Percentiles rank a stretch among this genome's conserved stretches.
These are phyloP conservation scores for Ophiostoma ips DNA, from an alignment of 2,329 filamentous ascomycete species.

Conservation along the genomic window DNA sequence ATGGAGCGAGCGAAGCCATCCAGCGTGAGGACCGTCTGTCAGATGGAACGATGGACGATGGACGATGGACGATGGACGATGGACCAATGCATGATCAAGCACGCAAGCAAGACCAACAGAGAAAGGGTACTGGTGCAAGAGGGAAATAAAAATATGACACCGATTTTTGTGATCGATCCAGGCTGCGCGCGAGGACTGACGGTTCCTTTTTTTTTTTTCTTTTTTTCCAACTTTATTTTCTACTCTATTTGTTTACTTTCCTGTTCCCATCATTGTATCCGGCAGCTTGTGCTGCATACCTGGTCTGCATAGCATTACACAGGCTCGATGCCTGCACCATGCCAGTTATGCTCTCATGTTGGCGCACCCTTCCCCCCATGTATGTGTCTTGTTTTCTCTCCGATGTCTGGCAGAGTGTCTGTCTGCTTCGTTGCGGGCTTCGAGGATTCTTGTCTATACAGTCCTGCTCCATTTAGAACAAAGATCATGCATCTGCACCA, in stretches of 20 bases:
- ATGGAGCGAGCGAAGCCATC: not conserved
- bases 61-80: no score
- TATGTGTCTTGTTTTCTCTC: slow-evolving; percentile 1
- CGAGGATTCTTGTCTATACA: not conserved
- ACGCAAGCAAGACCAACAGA: not conserved
- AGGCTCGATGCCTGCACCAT: not conserved
- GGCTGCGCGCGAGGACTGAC: not conserved
- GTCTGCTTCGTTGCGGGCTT: not conserved
- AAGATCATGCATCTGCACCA: no score
- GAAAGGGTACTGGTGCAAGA: not conserved
- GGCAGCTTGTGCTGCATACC: no score
- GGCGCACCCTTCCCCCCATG: not conserved
- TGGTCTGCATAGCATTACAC: no score
- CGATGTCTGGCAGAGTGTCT: not conserved
- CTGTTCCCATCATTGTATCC: no score
- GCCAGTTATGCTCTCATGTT: not conserved
- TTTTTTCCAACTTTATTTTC: no score
- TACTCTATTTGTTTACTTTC: no score
- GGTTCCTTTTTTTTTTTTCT: no score
- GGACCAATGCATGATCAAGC: not conserved
- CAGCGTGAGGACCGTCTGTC: no score
- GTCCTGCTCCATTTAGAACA: no score
- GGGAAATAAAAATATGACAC: not conserved
- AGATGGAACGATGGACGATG: no score
- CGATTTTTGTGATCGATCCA: not conserved